These are phyloP conservation scores for Ceratobasidium sp. DNA, from an alignment of 1,284 basidiomycete genomes.

Conservation along the genomic window DNA sequence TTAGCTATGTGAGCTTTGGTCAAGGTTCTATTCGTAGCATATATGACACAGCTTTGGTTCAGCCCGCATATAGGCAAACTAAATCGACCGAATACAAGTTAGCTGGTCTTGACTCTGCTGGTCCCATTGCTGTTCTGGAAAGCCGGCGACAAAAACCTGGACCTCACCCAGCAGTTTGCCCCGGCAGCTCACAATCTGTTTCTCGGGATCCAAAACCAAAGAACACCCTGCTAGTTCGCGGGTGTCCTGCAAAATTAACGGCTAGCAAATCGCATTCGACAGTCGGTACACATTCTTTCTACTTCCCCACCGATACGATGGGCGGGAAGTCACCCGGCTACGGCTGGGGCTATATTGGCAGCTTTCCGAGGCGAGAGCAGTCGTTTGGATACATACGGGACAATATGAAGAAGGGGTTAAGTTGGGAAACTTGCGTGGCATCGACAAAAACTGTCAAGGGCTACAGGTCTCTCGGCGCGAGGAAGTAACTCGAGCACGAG, in stretches of 20 bases:
- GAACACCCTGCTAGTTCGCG: background rate
- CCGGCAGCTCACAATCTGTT: background rate
- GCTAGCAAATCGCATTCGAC: background rate
- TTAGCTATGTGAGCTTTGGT: constrained; percentile 21
- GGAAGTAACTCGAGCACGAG: background rate
- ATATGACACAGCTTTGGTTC: background rate
- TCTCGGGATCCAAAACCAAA: constrained; percentile 2
- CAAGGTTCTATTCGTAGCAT: background rate
- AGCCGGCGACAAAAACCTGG: background rate
- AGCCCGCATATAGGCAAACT: constrained; percentile 7
- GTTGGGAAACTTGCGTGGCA: background rate
- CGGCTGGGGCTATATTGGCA: constrained; percentile 43
- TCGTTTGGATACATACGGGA: constrained; percentile 32
- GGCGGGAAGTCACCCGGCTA: constrained; percentile 47
- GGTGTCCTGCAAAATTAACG: background rate
- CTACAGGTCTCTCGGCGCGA: background rate
- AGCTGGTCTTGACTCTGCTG: background rate
- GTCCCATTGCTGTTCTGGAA: constrained; percentile 11
- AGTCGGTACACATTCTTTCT: constrained; percentile 28
- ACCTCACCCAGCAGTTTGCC: too few relatives aligned
- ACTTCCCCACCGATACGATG: background rate
- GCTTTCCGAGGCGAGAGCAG: constrained; percentile 15
- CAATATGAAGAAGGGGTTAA: constrained; percentile 39
- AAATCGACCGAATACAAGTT: background rate
- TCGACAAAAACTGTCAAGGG: background rate